These are phyloP conservation scores for Podospora pseudoanserina DNA, from an alignment of 495 filamentous ascomycete genomes.

Conservation along the genomic window DNA sequence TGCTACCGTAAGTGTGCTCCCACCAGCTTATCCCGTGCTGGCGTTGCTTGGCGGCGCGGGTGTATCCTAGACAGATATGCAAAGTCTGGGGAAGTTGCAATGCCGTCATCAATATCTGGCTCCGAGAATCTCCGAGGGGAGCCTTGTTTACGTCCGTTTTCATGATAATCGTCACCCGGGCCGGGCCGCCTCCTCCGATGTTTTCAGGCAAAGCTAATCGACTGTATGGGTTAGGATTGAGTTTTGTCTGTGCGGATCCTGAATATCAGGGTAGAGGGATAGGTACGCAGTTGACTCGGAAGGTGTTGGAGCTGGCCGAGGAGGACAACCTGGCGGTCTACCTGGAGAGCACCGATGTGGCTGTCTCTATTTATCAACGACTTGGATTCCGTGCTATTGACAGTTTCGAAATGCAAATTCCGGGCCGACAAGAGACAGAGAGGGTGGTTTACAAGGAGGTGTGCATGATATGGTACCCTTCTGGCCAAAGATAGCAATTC, in stretches of 20 bases:
- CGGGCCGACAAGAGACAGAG: conserved; percentile 4
- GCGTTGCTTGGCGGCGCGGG: background rate
- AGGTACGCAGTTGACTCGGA: conserved; percentile 34
- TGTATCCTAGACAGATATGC: background rate
- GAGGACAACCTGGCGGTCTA: conserved; percentile 38
- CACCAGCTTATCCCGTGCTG: background rate
- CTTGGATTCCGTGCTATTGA: conserved; percentile 38
- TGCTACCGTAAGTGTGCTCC: conserved; percentile 29
- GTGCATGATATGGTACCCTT: conserved; percentile 32
- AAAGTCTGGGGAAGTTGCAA: background rate
- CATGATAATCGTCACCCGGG: background rate
- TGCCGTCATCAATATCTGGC: background rate
- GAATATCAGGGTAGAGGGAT: conserved; percentile 43
- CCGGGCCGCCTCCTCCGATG: background rate
- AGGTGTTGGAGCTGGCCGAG: conserved; percentile 36
- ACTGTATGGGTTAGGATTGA: conserved; percentile 24
- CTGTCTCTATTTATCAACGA: conserved; percentile 40
- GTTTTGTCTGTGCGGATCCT: conserved; percentile 41
- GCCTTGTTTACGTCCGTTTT: background rate
- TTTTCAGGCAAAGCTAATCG: background rate
- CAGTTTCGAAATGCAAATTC: conserved; percentile 31
- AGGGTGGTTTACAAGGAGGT: conserved; percentile 27
- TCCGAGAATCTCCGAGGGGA: background rate
- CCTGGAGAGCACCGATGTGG: conserved; percentile 42
- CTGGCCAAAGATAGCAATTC: background rate